Percentiles rank a stretch among this genome's conserved stretches.
phyloP scores from a whole-genome alignment of 2,329 filamentous ascomycete genomes.

The Alternaria tenuissima region DNA sequence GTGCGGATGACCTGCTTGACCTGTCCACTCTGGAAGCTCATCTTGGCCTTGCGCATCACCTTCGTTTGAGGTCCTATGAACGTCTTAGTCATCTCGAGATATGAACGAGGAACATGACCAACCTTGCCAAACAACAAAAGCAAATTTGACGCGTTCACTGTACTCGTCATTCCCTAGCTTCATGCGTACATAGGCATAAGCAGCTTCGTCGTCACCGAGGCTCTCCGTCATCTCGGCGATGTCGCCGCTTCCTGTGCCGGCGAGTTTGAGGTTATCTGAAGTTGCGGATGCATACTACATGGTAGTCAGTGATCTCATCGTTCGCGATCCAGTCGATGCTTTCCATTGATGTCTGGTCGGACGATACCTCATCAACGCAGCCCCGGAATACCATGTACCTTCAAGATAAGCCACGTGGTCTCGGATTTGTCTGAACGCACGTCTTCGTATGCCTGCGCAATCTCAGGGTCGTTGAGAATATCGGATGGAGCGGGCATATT shows the following conservation, averaged over 20 bases:
- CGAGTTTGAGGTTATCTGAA: conserved; percentile 66
- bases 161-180: conserved; percentile 77
- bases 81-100: neutral
- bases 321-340: neutral
- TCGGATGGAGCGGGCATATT: conserved; percentile 42
- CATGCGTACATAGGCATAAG: conserved; percentile 66
- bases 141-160: conserved; percentile 73
- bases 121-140: conserved; percentile 73
- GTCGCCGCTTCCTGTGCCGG: conserved; percentile 67
- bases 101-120: conserved; percentile 51
- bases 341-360: neutral
- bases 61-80: conserved; percentile 57
- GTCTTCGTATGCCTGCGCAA: conserved; percentile 70
- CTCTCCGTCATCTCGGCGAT: conserved; percentile 64
- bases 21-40: conserved; percentile 71
- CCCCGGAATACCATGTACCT: conserved; percentile 52
- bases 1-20: conserved; percentile 71
- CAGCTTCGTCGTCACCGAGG: conserved; percentile 67
- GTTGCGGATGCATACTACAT: conserved; percentile 49
- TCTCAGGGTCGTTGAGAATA: conserved; percentile 59
- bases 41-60: conserved; percentile 74
- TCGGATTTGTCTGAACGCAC: conserved; percentile 72
- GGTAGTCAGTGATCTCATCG: neutral
- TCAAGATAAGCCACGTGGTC: conserved; percentile 73
- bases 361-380: neutral